A percentile compares a stretch with the other conserved stretches of the same genome.
These are phyloP conservation scores for Serendipita sp. DNA, from an alignment of 768 basidiomycete species.

Conservation along the genomic window DNA sequence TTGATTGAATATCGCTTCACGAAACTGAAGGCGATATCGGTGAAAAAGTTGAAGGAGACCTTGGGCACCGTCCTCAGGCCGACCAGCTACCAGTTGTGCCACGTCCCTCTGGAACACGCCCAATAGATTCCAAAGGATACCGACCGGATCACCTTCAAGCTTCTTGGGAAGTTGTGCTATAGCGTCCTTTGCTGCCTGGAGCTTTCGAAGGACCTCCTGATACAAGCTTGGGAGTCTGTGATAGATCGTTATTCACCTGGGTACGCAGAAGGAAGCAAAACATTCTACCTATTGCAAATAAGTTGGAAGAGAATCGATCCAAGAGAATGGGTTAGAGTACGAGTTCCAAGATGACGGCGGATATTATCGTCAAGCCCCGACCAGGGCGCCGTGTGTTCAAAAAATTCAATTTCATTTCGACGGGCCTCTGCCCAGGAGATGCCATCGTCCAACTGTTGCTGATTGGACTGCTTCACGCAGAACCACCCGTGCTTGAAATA, in stretches of 20 bases:
- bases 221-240: conserved; percentile 46
- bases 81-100: conserved; percentile 32
- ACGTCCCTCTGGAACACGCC: conserved; percentile 34
- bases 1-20: conserved; percentile 24
- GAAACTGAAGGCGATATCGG: conserved; percentile 33
- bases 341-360: conserved; percentile 3
- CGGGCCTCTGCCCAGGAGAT: conserved; percentile 50
- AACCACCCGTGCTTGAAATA: conserved; percentile 40
- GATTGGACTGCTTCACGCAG: conserved; percentile 40
- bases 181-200: conserved; percentile 24
- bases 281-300: conserved; percentile 39
- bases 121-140: conserved; percentile 38
- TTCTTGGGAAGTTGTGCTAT: conserved; percentile 28
- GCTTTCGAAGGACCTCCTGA: conserved; percentile 34
- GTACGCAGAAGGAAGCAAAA: neutral
- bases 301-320: conserved; percentile 48
- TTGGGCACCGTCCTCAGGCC: conserved; percentile 25
- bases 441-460: conserved; percentile 32
- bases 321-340: conserved; percentile 33
- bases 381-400: conserved; percentile 18
- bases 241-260: neutral
- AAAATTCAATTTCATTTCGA: conserved; percentile 38
- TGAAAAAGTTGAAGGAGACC: conserved; percentile 44
- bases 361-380: neutral
- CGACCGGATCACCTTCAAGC: conserved; percentile 39